Evolutionary conservation across 495 filamentous ascomycete genomes (phyloP).

Genomic region (Trichoderma asperelloides): DNA sequence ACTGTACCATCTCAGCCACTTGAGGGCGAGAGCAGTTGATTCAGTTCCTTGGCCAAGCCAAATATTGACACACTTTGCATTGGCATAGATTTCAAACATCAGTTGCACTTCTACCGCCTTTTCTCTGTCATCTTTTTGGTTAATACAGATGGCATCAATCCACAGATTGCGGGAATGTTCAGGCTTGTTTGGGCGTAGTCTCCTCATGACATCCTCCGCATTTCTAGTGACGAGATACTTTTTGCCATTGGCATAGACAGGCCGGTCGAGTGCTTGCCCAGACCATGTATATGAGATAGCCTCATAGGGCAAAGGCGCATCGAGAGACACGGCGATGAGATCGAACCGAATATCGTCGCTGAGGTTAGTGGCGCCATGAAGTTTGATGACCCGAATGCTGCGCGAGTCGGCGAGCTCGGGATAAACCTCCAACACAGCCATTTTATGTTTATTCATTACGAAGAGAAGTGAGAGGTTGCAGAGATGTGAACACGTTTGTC

Average conservation of each 20-base stretch:
- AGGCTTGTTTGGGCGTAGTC: background rate
- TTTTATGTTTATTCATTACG: background rate
- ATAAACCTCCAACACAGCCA: background rate
- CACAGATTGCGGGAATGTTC: background rate
- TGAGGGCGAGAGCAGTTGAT: background rate
- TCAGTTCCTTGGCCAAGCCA: conserved; percentile 11
- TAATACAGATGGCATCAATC: conserved; percentile 16
- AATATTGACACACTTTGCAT: conserved; percentile 13
- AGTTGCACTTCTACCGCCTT: conserved; percentile 11
- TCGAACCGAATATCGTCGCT: background rate
- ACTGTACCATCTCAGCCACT: background rate
- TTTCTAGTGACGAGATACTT: background rate
- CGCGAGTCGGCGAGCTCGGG: conserved; percentile 1
- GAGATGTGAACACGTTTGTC: background rate
- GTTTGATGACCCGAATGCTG: background rate
- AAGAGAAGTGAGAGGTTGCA: background rate
- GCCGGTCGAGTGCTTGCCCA: background rate
- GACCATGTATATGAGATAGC: conserved; percentile 2
- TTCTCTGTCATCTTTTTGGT: conserved; percentile 14
- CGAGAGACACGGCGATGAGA: background rate
- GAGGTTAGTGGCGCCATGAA: background rate
- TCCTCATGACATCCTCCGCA: background rate
- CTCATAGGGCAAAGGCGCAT: background rate
- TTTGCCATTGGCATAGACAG: background rate
- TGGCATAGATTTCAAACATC: conserved; percentile 15